Evolutionary conservation across 179 eudicot species (phyloP).

Genomic region (Gypsophila paniculata): DNA sequence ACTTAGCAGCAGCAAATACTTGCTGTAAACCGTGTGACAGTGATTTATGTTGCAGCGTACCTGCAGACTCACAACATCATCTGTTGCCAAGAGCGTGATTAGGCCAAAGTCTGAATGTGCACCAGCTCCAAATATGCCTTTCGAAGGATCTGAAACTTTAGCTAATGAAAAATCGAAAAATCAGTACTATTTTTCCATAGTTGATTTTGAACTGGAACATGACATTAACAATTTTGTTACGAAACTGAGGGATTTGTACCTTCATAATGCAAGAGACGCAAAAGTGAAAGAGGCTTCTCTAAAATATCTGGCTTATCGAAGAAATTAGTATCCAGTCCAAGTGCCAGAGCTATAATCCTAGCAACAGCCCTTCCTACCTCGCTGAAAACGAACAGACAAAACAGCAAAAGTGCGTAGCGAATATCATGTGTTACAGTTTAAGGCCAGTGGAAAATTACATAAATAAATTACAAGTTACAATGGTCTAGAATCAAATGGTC

Average conservation of each 20-base stretch:
- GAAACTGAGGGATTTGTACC: constrained; percentile 32
- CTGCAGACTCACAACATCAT: constrained; percentile 72
- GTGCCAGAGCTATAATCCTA: constrained; percentile 82
- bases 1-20: background rate
- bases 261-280: constrained; percentile 74
- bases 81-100: constrained; percentile 86
- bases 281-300: constrained; percentile 58
- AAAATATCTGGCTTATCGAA: constrained; percentile 65
- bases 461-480: background rate
- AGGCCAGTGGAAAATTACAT: background rate
- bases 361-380: constrained; percentile 55
- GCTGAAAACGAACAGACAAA: constrained; percentile 29
- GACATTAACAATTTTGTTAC: background rate
- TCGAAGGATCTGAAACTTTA: constrained; percentile 61
- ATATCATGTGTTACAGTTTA: no score
- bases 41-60: constrained; percentile 34
- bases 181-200: background rate
- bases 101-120: constrained; percentile 91
- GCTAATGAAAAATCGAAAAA: constrained; percentile 33
- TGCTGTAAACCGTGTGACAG: constrained; percentile 1
- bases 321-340: constrained; percentile 52
- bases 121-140: constrained; percentile 90
- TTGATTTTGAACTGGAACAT: background rate
- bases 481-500: background rate
- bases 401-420: no score